Evolutionary conservation across 345 rosid species (phyloP), one percentile per base, ranked within the genome.

Genomic region (Eucalyptus rudis): DNA sequence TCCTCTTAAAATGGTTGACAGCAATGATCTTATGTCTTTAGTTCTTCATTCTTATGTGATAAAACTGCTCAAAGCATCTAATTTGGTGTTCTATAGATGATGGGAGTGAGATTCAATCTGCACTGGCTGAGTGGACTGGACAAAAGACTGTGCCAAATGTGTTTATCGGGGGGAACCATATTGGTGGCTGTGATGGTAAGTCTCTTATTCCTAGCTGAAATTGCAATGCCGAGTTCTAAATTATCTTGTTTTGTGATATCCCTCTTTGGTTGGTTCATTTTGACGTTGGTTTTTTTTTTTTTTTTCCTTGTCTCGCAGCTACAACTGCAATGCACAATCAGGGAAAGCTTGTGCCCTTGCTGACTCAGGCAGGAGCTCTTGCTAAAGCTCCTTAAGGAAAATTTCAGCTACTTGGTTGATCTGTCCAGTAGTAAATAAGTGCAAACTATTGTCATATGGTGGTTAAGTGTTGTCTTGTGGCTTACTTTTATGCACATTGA

Each of bases 111-210:
- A 86, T 95, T 81, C 98, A 94, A 87, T 86, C 94, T 85, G 98
- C 97, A 62, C 91, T 97, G 89, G 93, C 83, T 2, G 93, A 94
- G 91, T 94, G 93, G 98, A 95, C 96, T 5, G 95, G 97, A 83
- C 98, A 94, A 87, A 90, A 88, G 54, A 95, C 97, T 1, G 98
- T 96, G 92, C 97, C 97, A 7, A 93, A 92, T 91, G 97, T 95
- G 47, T 96, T 96, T 90, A 94, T 96, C 2, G 96, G 97, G 8
- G 97, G 98, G 79, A 93, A 95, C 19, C 98, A 96, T 93, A 94
- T 97, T 7, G 98, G 99, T 66, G 98, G 98, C 91, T 97, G 97
- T 45, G 96, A 95, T 89, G 2, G 99, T 97, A 93, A 31, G 92
- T 24, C 89, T 84, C 5, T 6, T 49, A 84, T 44, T 29, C 52